These are phyloP conservation scores for Termitomyces sp. DNA, from an alignment of 768 basidiomycete genomes.

Conservation along the genomic window DNA sequence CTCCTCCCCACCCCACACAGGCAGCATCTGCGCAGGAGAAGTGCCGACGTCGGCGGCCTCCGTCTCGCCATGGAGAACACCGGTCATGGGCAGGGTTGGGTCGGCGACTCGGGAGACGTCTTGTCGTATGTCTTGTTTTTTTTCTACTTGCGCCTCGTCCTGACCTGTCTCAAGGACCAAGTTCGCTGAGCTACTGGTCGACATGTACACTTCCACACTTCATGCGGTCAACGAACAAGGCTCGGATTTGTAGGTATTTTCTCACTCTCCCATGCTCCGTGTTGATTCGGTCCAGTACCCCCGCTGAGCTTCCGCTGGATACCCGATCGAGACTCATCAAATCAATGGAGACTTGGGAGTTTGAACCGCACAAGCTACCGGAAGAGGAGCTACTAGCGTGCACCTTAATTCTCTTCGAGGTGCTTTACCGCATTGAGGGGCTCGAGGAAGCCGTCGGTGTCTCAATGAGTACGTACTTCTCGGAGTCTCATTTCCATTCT, in stretches of 20 bases:
- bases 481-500: conserved; percentile 10
- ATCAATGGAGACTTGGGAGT: conserved; percentile 77
- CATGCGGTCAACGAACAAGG: conserved; percentile 60
- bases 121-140: conserved; percentile 34
- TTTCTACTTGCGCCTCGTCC: not conserved
- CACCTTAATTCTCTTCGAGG: conserved; percentile 83
- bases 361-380: conserved; percentile 80
- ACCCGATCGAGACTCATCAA: conserved; percentile 60
- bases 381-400: conserved; percentile 81
- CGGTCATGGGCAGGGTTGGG: conserved; percentile 68
- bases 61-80: conserved; percentile 65
- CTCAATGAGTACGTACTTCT: conserved; percentile 45
- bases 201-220: conserved; percentile 79
- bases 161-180: conserved; percentile 33
- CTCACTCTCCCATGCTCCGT: not conserved
- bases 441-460: conserved; percentile 55
- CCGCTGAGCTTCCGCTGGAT: conserved; percentile 38
- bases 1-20: conserved; percentile 1
- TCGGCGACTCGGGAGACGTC: conserved; percentile 40
- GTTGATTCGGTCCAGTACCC: conserved; percentile 27
- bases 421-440: conserved; percentile 73
- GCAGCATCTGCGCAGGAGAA: conserved; percentile 46
- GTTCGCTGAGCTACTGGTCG: conserved; percentile 78
- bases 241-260: conserved; percentile 33
- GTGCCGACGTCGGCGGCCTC: conserved; percentile 88